phyloP scores from a whole-genome alignment of 2,329 filamentous ascomycete species.

The Xylaria sp. region DNA sequence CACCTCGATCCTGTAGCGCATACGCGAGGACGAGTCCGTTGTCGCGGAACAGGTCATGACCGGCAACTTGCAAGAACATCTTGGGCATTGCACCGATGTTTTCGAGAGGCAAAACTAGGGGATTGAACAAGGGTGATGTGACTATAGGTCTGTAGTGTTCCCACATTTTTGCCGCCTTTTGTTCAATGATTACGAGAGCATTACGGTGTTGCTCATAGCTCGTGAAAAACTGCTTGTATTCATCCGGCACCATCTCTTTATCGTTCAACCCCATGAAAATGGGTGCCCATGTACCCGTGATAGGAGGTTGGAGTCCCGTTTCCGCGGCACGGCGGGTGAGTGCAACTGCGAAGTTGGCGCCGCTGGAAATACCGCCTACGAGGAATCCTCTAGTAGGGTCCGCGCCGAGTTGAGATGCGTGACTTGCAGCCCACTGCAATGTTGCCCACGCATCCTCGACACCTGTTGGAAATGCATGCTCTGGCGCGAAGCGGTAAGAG shows the following conservation, averaged over 20 bases:
- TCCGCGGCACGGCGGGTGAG: no score
- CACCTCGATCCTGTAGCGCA: background rate
- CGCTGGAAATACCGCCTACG: background rate
- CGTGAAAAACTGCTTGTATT: background rate
- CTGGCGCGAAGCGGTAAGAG: background rate
- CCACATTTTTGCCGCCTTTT: no score
- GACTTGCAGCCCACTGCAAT: background rate
- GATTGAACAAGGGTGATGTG: no score
- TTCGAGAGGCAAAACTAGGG: background rate
- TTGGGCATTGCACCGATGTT: background rate
- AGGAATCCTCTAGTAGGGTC: background rate
- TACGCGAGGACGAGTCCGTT: background rate
- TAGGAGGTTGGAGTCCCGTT: background rate
- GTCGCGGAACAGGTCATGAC: background rate
- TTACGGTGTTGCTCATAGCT: background rate
- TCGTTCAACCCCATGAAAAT: background rate
- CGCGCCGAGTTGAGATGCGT: background rate
- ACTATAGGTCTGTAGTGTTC: no score
- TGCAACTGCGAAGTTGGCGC: background rate
- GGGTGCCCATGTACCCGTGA: background rate
- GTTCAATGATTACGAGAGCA: no score
- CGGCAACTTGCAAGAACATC: background rate
- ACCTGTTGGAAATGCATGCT: background rate
- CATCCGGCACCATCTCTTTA: background rate
- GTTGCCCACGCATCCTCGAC: background rate